Evolutionary conservation across 2,329 filamentous ascomycete species (phyloP).

Genomic region (Stagonosporopsis cucurbitacearum): DNA sequence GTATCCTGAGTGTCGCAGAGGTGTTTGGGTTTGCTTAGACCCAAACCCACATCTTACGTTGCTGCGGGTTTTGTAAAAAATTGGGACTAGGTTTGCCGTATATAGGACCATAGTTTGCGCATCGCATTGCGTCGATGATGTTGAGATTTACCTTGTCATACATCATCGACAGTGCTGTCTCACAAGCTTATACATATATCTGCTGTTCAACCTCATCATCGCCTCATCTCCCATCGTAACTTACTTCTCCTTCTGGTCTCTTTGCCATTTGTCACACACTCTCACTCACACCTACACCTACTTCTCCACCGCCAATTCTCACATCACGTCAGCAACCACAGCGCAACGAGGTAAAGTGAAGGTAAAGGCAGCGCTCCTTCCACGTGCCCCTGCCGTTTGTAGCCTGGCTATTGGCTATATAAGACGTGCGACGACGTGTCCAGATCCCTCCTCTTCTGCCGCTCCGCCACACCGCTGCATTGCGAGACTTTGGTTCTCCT

Average conservation of each 20-base stretch:
- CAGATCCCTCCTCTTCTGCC: too few relatives aligned
- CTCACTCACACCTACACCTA: not conserved
- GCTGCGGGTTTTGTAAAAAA: not conserved
- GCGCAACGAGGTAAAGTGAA: conserved; percentile 7
- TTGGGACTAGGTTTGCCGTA: not conserved
- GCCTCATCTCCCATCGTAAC: too few relatives aligned
- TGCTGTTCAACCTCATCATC: not conserved
- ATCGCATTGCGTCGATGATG: not conserved
- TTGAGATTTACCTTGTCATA: not conserved
- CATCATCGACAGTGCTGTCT: not conserved
- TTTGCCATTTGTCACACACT: not conserved
- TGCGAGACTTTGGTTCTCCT: too few relatives aligned
- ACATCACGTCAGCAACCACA: not conserved
- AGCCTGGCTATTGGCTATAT: not conserved
- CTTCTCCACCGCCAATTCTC: not conserved
- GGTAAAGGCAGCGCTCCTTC: conserved; percentile 1
- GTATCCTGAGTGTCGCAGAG: conserved; percentile 78
- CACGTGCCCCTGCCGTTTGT: not conserved
- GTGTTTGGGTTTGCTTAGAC: conserved; percentile 71
- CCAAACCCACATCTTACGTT: not conserved
- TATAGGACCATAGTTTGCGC: not conserved
- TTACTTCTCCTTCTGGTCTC: not conserved
- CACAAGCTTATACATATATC: not conserved
- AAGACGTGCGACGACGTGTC: not conserved
- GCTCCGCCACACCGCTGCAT: not conserved